phyloP scores from a whole-genome alignment of 805 yeast genomes.

The Teunomyces atbi region DNA sequence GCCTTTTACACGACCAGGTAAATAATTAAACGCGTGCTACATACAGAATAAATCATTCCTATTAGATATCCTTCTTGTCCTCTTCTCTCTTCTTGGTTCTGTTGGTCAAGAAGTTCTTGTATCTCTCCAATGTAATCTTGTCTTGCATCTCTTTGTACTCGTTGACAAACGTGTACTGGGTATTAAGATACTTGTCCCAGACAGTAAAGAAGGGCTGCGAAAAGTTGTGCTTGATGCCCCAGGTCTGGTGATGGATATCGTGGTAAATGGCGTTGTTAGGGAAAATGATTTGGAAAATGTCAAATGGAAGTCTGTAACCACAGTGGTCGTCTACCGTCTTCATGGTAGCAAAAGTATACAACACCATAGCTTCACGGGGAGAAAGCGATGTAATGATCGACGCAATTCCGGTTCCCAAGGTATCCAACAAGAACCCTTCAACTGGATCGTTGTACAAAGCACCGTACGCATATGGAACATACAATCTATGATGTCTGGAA shows the following conservation, averaged over 20 bases:
- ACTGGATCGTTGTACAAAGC: constrained; percentile 92
- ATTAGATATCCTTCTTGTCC: constrained; percentile 9
- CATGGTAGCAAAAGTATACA: constrained; percentile 86
- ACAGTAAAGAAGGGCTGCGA: constrained; percentile 95
- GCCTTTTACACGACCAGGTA: not conserved
- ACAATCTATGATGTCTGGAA: constrained; percentile 89
- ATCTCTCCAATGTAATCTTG: constrained; percentile 64
- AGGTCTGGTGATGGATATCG: constrained; percentile 95
- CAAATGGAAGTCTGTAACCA: constrained; percentile 93
- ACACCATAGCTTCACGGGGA: constrained; percentile 71
- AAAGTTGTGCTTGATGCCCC: constrained; percentile 90
- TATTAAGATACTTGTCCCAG: constrained; percentile 78
- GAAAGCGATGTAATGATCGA: constrained; percentile 58
- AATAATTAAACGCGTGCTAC: not conserved
- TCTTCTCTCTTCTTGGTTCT: constrained; percentile 20
- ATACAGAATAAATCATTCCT: not conserved
- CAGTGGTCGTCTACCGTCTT: constrained; percentile 98
- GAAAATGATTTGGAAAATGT: constrained; percentile 84
- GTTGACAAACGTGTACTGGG: constrained; percentile 64
- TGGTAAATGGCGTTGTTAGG: constrained; percentile 96
- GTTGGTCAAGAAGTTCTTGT: constrained; percentile 53
- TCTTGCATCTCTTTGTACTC: constrained; percentile 65
- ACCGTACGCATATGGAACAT: constrained; percentile 96
- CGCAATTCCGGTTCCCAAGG: constrained; percentile 88
- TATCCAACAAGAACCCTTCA: constrained; percentile 91